phyloP scores from a whole-genome alignment of 1,284 basidiomycete genomes.

The Volvariella surrecta region DNA sequence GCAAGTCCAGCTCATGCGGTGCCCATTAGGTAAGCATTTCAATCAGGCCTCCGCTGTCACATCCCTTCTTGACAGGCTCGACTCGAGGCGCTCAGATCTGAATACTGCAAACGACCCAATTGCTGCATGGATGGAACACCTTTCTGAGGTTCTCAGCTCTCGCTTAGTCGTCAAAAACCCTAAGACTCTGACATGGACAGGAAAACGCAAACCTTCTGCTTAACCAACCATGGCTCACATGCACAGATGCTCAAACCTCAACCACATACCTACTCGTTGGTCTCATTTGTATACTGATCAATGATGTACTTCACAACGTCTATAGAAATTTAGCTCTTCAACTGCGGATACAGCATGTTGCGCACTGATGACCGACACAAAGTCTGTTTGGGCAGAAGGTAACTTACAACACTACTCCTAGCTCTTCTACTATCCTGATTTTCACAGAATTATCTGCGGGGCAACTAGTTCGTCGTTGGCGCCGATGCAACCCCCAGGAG shows the following conservation, averaged over 20 bases:
- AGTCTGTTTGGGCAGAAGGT: slow-evolving; percentile 72
- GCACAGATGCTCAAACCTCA: slow-evolving; percentile 47
- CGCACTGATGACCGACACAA: slow-evolving; percentile 65
- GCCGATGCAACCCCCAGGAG: slow-evolving; percentile 35
- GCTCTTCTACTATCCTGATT: slow-evolving; percentile 5
- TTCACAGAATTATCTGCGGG: slow-evolving; percentile 45
- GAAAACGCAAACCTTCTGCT: slow-evolving; percentile 47
- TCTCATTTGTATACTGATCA: slow-evolving; percentile 13
- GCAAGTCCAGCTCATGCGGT: too few relatives aligned
- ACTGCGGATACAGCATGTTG: slow-evolving; percentile 45
- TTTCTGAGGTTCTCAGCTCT: slow-evolving; percentile 41
- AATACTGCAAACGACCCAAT: too few relatives aligned
- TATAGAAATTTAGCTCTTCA: slow-evolving; percentile 55
- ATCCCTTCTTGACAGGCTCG: too few relatives aligned
- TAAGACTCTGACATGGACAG: slow-evolving; percentile 27
- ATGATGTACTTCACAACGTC: slow-evolving; percentile 9
- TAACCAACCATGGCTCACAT: slow-evolving; percentile 64
- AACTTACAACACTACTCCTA: background rate
- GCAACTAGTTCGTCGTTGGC: slow-evolving; percentile 61
- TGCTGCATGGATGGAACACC: slow-evolving; percentile 34
- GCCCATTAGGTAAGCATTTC: too few relatives aligned
- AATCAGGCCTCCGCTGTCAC: too few relatives aligned
- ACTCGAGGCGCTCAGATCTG: too few relatives aligned
- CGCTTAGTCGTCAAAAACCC: slow-evolving; percentile 4
- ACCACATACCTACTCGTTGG: slow-evolving; percentile 64